Conservation (phyloP, 177 flowering plant species). For the Tripterygium wilfordii region DNA sequence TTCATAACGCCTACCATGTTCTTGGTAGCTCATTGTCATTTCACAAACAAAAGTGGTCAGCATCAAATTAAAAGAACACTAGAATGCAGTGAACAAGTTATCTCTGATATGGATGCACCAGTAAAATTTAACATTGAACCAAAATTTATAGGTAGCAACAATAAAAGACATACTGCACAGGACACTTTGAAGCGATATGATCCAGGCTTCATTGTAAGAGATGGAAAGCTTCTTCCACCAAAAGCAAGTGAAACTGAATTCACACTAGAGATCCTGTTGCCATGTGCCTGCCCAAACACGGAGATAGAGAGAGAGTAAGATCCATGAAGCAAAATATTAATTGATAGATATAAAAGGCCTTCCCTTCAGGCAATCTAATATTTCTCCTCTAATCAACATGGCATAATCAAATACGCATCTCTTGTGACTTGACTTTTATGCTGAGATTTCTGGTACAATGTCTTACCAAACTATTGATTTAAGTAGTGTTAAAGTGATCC, state of each 20-base stretch:
- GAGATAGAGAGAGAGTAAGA: background rate
- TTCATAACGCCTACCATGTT: too few species aligned
- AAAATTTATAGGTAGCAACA: background rate
- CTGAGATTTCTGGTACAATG: too few species aligned
- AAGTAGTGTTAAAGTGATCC: too few species aligned
- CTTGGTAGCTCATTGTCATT: too few species aligned
- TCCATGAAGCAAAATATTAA: background rate
- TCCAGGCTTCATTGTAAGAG: slow-evolving; percentile 16
- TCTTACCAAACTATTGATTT: too few species aligned
- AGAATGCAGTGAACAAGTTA: background rate
- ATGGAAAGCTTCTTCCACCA: slow-evolving; percentile 24
- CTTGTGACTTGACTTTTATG: too few species aligned
- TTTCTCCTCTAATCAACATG: too few species aligned
- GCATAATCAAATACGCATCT: too few species aligned
- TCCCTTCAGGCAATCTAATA: too few species aligned
- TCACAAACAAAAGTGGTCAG: background rate
- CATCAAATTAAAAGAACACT: too few species aligned
- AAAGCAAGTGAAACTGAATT: slow-evolving; percentile 30
- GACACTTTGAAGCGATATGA: slow-evolving; percentile 25
- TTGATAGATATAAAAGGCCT: background rate
- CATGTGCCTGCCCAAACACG: slow-evolving; percentile 19
- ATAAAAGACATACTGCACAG: slow-evolving; percentile 37
- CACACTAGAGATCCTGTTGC: slow-evolving; percentile 18
- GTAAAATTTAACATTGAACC: background rate
- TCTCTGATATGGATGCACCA: background rate